Base-by-base conservation (phyloP, 257 asterid genomes). In the Solanum chilense region DNA sequence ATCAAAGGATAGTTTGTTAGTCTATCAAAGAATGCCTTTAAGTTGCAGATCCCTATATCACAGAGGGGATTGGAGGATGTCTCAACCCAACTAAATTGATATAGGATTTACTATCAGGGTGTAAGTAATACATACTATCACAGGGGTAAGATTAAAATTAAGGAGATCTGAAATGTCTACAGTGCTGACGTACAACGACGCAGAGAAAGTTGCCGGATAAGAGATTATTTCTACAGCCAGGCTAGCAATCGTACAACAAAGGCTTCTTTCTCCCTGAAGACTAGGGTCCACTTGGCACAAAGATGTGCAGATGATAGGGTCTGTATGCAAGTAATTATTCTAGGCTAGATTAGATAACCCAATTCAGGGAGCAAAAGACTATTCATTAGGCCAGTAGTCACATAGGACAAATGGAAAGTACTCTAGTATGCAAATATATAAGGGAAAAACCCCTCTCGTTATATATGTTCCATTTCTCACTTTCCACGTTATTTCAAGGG, bases 1-100 rank as follows among this genome's bases (percentile, higher is more conserved):
- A 41, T 88, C 33, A 66, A 71, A 88, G 85, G 84, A 81, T 86
- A 88, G 90, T 81, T 81, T 84, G 90, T 86, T 80, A 52, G 76
- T 88, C 84, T 86, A 76, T 78, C 44, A 80, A 52, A 80, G 68
- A 80, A 80, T 47, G 68, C 29, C 39, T 80, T 47, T 12, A 41
- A 75, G 42, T 75, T 75, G 35, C 82, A 75, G 82, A 41, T 42
- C 83, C 37, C 60, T 42, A 42, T 42, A 42, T 42, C 83, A 42
- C 60, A 76, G 44, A 78, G 42, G 16, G 21, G 45, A 80, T 70
- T 80, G 68, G 42, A 80, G 20, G 85, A 80, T 47, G 44, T 49
- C 42, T 29, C 29, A 47, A 80, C 27, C 83, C 85, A 49, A 27
- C 29, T 49, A 80, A 47, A 31, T 80, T 12, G 45, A 80, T 80